Conservation (phyloP, 176 grass and related monocot species). For the Zoysia pacifica region DNA sequence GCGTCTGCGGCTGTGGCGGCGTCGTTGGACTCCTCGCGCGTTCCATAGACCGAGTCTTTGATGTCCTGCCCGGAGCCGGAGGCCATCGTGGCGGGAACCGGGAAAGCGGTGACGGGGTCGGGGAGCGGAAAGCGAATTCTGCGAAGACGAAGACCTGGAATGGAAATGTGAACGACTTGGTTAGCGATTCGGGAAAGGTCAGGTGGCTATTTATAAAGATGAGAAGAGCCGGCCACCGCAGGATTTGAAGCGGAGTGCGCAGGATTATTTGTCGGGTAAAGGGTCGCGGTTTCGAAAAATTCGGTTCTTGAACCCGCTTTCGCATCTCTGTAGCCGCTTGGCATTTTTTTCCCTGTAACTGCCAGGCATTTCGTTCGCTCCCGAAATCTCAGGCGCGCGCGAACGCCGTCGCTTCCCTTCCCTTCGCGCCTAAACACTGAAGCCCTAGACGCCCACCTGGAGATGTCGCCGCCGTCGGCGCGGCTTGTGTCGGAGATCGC, state of each 20-base stretch:
- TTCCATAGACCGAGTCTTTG: background rate
- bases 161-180: background rate
- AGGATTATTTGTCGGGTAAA: background rate
- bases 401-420: background rate
- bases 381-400: conserved; percentile 18
- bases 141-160: background rate
- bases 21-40: background rate
- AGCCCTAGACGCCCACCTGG: conserved; percentile 33
- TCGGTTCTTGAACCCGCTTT: too few species aligned
- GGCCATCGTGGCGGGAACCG: conserved; percentile 31
- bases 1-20: background rate
- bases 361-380: background rate
- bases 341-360: too few species aligned
- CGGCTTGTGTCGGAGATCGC: conserved; percentile 55
- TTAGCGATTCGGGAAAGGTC: background rate
- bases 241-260: background rate
- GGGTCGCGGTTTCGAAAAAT: too few species aligned
- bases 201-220: background rate
- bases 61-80: conserved; percentile 1
- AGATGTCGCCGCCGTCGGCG: conserved; percentile 38
- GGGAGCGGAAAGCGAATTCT: background rate
- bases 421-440: conserved; percentile 44
- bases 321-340: too few species aligned
- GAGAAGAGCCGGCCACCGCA: background rate
- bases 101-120: too few species aligned